A percentile compares a stretch with the other conserved stretches of the same genome.
Evolutionary conservation across 495 filamentous ascomycete species (phyloP).

Genomic region (Penicillium subrubescens): DNA sequence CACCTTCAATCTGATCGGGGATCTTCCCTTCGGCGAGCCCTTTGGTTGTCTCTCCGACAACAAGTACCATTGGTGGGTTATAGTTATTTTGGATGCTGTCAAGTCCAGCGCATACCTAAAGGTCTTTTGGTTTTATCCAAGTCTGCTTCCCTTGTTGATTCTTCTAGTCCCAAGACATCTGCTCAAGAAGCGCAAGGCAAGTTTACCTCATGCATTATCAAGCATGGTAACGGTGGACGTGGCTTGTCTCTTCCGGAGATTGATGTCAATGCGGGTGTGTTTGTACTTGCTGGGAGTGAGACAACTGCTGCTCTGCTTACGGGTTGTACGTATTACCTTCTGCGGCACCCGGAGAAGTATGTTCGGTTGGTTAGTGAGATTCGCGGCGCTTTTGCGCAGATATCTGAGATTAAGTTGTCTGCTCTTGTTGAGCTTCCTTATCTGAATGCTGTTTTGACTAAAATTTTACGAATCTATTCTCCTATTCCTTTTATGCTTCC

Average conservation of each 20-base stretch:
- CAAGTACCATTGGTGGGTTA: slow-evolving; percentile 2
- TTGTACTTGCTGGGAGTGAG: slow-evolving; percentile 54
- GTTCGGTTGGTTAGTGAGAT: slow-evolving; percentile 53
- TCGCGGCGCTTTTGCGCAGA: slow-evolving; percentile 43
- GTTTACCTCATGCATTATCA: slow-evolving; percentile 17
- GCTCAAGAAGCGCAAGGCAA: neutral
- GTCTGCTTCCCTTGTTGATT: neutral
- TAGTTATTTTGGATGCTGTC: neutral
- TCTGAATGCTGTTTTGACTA: neutral
- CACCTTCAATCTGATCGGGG: slow-evolving; percentile 62
- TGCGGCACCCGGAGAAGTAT: slow-evolving; percentile 28
- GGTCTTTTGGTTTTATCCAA: neutral
- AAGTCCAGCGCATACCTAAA: neutral
- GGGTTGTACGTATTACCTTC: slow-evolving; percentile 38
- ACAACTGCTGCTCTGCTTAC: slow-evolving; percentile 50
- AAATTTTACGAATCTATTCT: neutral
- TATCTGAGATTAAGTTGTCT: neutral
- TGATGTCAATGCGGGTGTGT: slow-evolving; percentile 26
- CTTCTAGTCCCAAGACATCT: neutral
- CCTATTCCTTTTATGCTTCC: slow-evolving; percentile 1
- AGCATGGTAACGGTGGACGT: neutral
- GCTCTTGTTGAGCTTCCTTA: neutral
- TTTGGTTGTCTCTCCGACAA: slow-evolving; percentile 46
- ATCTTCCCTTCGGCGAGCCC: slow-evolving; percentile 56
- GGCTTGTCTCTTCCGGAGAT: slow-evolving; percentile 29